Evolutionary conservation across 2,329 filamentous ascomycete species (phyloP).

Genomic region (Xylariaceae sp.): DNA sequence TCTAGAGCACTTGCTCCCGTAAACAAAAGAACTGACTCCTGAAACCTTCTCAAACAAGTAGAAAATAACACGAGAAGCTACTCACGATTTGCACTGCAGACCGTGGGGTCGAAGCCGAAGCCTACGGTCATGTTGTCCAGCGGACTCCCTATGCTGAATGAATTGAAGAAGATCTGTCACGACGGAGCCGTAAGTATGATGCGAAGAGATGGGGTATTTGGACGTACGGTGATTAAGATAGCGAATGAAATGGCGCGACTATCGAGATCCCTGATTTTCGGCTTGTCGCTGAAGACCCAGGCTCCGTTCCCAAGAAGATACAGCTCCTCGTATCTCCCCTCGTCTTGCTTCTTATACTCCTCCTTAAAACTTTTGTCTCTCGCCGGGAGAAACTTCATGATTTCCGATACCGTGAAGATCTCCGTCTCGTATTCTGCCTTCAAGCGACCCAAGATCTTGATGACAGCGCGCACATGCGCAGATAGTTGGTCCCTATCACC

Average conservation of each 20-base stretch:
- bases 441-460: slow-evolving; percentile 28
- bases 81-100: slow-evolving; percentile 38
- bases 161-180: slow-evolving; percentile 22
- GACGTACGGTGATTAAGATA: slow-evolving; percentile 25
- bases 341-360: slow-evolving; percentile 15
- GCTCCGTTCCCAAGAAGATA: slow-evolving; percentile 21
- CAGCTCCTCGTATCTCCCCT: slow-evolving; percentile 22
- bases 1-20: too few species aligned
- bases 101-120: slow-evolving; percentile 26
- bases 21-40: too few species aligned
- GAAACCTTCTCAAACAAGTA: too few species aligned
- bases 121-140: slow-evolving; percentile 23
- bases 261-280: slow-evolving; percentile 16
- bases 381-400: slow-evolving; percentile 22
- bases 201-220: neutral
- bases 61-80: too few species aligned
- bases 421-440: slow-evolving; percentile 20
- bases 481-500: slow-evolving; percentile 20
- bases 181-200: slow-evolving; percentile 1
- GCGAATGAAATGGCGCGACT: slow-evolving; percentile 13
- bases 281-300: slow-evolving; percentile 22
- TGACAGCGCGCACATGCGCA: slow-evolving; percentile 20
- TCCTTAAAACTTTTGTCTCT: slow-evolving; percentile 13
- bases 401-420: slow-evolving; percentile 12
- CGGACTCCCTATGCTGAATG: slow-evolving; percentile 17